Conservation (phyloP, 352 stramenopile species). For the Globisporangium carolinianum region DNA sequence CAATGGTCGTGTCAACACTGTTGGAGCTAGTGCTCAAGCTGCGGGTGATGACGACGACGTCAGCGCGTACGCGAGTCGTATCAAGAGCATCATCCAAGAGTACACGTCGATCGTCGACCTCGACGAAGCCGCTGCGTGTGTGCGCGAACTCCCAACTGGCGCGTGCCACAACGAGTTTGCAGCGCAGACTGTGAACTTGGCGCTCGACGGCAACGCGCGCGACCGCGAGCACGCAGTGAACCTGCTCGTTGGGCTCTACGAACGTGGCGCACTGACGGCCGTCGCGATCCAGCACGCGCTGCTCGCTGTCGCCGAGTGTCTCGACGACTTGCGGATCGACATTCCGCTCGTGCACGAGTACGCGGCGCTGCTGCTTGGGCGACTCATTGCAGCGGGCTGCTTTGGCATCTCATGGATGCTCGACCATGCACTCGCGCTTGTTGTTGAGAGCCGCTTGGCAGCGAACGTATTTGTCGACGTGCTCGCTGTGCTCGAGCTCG, state of each 20-base stretch:
- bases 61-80: conserved; percentile 52
- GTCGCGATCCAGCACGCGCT: conserved; percentile 69
- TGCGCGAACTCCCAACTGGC: conserved; percentile 54
- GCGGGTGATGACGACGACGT: background rate
- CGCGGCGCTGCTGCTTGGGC: conserved; percentile 60
- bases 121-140: conserved; percentile 63
- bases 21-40: no score
- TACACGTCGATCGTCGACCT: conserved; percentile 75
- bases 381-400: conserved; percentile 68
- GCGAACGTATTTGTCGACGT: conserved; percentile 70
- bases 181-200: conserved; percentile 61
- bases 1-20: no score
- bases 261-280: conserved; percentile 49
- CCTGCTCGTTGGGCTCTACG: conserved; percentile 75
- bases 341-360: conserved; percentile 81
- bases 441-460: conserved; percentile 56
- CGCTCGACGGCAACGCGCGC: conserved; percentile 65
- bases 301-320: conserved; percentile 67
- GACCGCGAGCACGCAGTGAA: conserved; percentile 66
- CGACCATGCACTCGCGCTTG: conserved; percentile 36
- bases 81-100: conserved; percentile 86
- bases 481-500: conserved; percentile 61
- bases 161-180: conserved; percentile 55
- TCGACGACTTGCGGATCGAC: conserved; percentile 85
- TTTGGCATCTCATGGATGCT: conserved; percentile 84